phyloP scores from a whole-genome alignment of 352 stramenopile genomes.

The Pythium angustatum region DNA sequence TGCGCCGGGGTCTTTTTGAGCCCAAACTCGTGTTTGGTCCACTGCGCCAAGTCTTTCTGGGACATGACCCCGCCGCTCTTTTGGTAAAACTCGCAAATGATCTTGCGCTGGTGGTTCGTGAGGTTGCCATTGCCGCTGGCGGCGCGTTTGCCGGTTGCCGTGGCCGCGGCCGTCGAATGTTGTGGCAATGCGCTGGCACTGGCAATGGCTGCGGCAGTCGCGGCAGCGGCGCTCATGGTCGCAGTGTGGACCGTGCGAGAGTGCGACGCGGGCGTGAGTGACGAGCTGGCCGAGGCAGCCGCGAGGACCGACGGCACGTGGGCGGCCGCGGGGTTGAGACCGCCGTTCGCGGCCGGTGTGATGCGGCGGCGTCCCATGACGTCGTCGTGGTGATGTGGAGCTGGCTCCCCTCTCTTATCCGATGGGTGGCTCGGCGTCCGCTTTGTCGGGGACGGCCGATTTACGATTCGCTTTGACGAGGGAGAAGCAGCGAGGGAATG shows the following conservation, averaged over 20 bases:
- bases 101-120: conserved; percentile 83
- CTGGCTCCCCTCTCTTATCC: conserved; percentile 30
- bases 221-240: too few relatives aligned
- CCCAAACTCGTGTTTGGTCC: conserved; percentile 86
- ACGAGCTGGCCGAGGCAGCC: conserved; percentile 1
- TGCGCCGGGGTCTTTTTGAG: conserved; percentile 82
- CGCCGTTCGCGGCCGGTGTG: conserved; percentile 16
- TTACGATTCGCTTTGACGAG: conserved; percentile 27
- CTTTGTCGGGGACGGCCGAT: neutral
- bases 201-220: conserved; percentile 3
- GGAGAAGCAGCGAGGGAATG: neutral
- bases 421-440: conserved; percentile 6
- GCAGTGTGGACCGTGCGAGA: neutral
- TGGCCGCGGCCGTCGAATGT: neutral
- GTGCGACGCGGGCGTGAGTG: neutral
- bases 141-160: conserved; percentile 17
- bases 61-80: conserved; percentile 81
- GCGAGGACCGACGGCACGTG: conserved; percentile 27
- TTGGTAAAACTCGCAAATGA: conserved; percentile 85
- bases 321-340: conserved; percentile 27
- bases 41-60: conserved; percentile 85
- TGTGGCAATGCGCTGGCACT: neutral
- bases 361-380: conserved; percentile 30
- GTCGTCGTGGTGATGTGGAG: neutral
- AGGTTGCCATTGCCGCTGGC: conserved; percentile 69